Evolutionary conservation across 2,329 filamentous ascomycete genomes (phyloP).

Genomic region (Xylaria sp.): DNA sequence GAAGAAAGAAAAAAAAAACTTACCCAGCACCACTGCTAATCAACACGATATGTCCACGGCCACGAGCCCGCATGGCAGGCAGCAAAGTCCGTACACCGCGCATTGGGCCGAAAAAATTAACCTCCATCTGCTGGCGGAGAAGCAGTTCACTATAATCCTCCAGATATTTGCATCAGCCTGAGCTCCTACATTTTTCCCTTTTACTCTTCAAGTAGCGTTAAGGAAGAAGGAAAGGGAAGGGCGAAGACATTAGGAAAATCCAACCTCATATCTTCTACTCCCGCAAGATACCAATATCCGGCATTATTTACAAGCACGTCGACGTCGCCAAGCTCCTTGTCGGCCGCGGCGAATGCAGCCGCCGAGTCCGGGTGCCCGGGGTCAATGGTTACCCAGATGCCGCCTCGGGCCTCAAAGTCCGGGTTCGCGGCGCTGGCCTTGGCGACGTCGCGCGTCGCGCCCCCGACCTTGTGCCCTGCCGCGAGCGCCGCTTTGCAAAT

Average conservation of each 20-base stretch:
- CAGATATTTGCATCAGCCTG: slow-evolving; percentile 13
- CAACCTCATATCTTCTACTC: slow-evolving; percentile 31
- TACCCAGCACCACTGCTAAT: slow-evolving; percentile 33
- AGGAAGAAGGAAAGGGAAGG: not conserved
- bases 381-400: slow-evolving; percentile 31
- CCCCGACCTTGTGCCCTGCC: slow-evolving; percentile 26
- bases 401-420: slow-evolving; percentile 29
- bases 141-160: slow-evolving; percentile 23
- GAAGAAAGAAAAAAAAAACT: slow-evolving; percentile 2
- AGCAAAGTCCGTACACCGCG: slow-evolving; percentile 29
- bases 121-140: slow-evolving; percentile 32
- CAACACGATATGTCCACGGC: slow-evolving; percentile 29
- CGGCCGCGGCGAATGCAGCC: slow-evolving; percentile 20
- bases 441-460: slow-evolving; percentile 29
- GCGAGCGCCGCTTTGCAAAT: slow-evolving; percentile 26
- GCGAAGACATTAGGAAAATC: slow-evolving; percentile 18
- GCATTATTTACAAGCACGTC: slow-evolving; percentile 35
- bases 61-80: slow-evolving; percentile 24
- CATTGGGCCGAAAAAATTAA: slow-evolving; percentile 33
- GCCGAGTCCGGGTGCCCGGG: slow-evolving; percentile 24
- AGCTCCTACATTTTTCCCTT: slow-evolving; percentile 9
- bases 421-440: slow-evolving; percentile 25
- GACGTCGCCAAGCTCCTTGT: slow-evolving; percentile 26
- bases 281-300: slow-evolving; percentile 27
- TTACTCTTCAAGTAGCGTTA: not conserved